These are phyloP conservation scores for Schizonepeta tenuifolia DNA, from an alignment of 257 asterid species.

Conservation along the genomic window DNA sequence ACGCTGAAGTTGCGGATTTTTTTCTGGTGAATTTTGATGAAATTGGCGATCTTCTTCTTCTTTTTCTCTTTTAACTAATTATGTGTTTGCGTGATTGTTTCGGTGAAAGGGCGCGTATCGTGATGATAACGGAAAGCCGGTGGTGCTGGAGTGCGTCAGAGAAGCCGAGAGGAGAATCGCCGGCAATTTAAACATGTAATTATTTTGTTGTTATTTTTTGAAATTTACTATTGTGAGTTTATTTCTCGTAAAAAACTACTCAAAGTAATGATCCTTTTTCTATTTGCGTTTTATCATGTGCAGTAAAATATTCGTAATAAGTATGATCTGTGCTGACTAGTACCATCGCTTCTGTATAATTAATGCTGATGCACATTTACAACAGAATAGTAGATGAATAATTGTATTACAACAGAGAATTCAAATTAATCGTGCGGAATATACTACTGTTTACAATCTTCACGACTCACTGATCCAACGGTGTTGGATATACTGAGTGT, in stretches of 20 bases:
- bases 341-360: neutral
- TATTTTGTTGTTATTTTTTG: neutral
- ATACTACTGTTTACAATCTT: neutral
- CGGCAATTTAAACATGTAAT: slow-evolving; percentile 74
- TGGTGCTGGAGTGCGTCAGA: slow-evolving; percentile 93
- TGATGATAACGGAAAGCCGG: slow-evolving; percentile 93
- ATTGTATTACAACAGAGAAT: neutral
- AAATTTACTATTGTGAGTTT: neutral
- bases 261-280: neutral
- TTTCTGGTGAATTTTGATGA: neutral
- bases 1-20: slow-evolving; percentile 7
- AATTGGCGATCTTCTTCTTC: neutral
- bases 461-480: neutral
- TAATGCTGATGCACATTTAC: neutral
- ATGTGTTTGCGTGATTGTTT: neutral
- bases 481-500: neutral
- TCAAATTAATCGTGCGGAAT: neutral
- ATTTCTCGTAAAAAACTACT: neutral
- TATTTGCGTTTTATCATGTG: neutral
- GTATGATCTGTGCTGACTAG: neutral
- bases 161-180: slow-evolving; percentile 95
- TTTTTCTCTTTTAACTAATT: neutral
- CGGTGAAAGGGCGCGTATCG: slow-evolving; percentile 85
- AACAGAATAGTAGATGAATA: neutral
- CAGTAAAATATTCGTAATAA: neutral